Evolutionary conservation across 495 filamentous ascomycete species (phyloP), one percentile per base, ranked within the genome.

Genomic region (Chaetomium fimeti): DNA sequence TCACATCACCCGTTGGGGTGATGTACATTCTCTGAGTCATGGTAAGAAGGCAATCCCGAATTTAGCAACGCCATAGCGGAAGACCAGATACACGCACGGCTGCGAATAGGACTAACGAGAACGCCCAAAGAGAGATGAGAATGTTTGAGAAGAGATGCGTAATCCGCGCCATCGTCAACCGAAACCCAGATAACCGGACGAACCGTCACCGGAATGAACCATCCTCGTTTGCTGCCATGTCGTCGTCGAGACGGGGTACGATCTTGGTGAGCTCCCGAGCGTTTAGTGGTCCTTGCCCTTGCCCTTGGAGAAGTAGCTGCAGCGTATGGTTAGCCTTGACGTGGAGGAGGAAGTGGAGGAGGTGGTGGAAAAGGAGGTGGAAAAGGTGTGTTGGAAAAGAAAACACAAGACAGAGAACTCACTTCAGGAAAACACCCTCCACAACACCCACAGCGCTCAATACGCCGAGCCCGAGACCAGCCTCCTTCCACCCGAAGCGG

Each of bases 401-500:
- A 7, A 32, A 32, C 29, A 3, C 29, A 32, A 36, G 32, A 36
- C 3, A 9, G 8, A 36, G 32, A 45, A 71, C 77, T 64, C 68
- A 81, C 76, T 71, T 57, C 27, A 74, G 74, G n/a, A 81, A 68
- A 7, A 78, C 64, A 27, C 74, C 71, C 74, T 83, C 78, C 32
- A 78, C 69, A 18, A 73, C 69, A 22, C 76, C 76, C 8, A 82
- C 77, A 9, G 67, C 75, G 11, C 72, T 70, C 5, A 79, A 20
- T 29, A 82, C 70, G n/a, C 76, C 79, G n/a, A 88, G 84, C 66
- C 85, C 87, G 5, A 87, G 64, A 15, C 89, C 91, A 36, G 85
- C 80, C 63, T 87, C 78, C 74, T 89, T 82, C 89, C 88, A 91
- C 27, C 83, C 86, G 55, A 94, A 73, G 70, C 85, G 82, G n/a